These are phyloP conservation scores for Rhizopogon vinicolor DNA, from an alignment of 768 basidiomycete species.

Conservation along the genomic window DNA sequence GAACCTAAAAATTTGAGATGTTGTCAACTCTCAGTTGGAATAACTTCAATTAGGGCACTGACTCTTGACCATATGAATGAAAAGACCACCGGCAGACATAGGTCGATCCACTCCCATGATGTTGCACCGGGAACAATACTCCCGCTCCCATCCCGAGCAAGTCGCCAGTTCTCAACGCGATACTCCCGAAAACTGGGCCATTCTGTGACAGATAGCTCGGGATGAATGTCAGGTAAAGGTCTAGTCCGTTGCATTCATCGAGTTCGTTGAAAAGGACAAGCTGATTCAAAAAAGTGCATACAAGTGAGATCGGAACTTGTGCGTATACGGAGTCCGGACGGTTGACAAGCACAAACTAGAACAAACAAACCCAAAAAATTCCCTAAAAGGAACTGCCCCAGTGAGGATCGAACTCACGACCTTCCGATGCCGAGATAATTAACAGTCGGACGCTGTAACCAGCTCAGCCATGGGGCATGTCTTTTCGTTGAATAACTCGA, in stretches of 20 bases:
- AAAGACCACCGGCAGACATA: conserved; percentile 25
- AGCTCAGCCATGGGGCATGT: conserved; percentile 49
- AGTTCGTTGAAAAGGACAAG: background rate
- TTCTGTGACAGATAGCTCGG: conserved; percentile 48
- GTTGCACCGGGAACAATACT: conserved; percentile 26
- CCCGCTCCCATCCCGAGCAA: conserved; percentile 38
- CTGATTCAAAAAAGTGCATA: background rate
- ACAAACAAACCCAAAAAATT: background rate
- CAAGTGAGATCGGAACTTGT: too few relatives aligned
- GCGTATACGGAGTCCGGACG: too few relatives aligned
- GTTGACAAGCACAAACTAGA: background rate
- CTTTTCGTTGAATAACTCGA: background rate
- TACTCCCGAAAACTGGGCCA: conserved; percentile 53
- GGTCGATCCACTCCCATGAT: conserved; percentile 33
- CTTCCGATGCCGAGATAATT: conserved; percentile 34
- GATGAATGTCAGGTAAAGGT: conserved; percentile 36
- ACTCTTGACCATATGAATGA: conserved; percentile 31
- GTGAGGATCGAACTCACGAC: conserved; percentile 52
- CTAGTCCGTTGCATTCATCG: conserved; percentile 33
- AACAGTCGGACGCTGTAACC: conserved; percentile 50
- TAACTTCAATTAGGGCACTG: background rate
- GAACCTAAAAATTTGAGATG: conserved; percentile 13
- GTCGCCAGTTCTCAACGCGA: conserved; percentile 49
- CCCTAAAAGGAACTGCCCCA: conserved; percentile 34
- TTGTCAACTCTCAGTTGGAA: conserved; percentile 6